Evolutionary conservation across 352 stramenopile genomes (phyloP).

Genomic region (Aphanomyces astaci): DNA sequence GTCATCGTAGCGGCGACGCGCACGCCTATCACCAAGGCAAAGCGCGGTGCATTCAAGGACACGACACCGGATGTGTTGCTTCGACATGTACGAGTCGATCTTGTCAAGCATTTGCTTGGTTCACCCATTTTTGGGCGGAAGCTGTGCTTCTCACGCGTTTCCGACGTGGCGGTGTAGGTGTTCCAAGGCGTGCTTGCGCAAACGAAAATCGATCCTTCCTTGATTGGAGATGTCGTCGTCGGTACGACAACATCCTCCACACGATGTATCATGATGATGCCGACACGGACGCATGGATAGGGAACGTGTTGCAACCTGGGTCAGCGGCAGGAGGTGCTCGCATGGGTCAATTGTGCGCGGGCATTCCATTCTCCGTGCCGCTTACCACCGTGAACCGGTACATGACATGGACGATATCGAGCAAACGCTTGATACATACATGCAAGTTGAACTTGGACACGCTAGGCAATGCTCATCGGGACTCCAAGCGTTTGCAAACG

Average conservation of each 20-base stretch:
- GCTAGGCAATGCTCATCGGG: conserved; percentile 70
- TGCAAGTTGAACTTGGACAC: too few species aligned
- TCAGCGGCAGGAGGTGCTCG: conserved; percentile 67
- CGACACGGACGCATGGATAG: neutral
- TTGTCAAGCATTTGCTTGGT: too few species aligned
- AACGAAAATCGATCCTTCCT: conserved; percentile 65
- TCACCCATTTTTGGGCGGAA: too few species aligned
- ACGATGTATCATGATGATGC: neutral
- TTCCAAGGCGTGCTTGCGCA: conserved; percentile 76
- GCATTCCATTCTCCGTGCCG: conserved; percentile 70
- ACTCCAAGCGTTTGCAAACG: conserved; percentile 74
- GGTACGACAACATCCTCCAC: conserved; percentile 24
- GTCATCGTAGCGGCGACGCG: conserved; percentile 78
- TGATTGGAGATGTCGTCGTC: conserved; percentile 74
- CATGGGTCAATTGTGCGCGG: conserved; percentile 67
- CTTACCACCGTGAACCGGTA: conserved; percentile 69
- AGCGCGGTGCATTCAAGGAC: conserved; percentile 86
- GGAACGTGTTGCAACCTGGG: conserved; percentile 80
- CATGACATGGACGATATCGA: neutral
- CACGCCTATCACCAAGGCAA: conserved; percentile 82
- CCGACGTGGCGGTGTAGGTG: conserved; percentile 28
- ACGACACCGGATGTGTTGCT: conserved; percentile 87
- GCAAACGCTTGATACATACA: too few species aligned
- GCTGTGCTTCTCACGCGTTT: neutral
- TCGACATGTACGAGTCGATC: conserved; percentile 48